Evolutionary conservation across 768 basidiomycete species (phyloP).

Genomic region (Tulasnella sp.): DNA sequence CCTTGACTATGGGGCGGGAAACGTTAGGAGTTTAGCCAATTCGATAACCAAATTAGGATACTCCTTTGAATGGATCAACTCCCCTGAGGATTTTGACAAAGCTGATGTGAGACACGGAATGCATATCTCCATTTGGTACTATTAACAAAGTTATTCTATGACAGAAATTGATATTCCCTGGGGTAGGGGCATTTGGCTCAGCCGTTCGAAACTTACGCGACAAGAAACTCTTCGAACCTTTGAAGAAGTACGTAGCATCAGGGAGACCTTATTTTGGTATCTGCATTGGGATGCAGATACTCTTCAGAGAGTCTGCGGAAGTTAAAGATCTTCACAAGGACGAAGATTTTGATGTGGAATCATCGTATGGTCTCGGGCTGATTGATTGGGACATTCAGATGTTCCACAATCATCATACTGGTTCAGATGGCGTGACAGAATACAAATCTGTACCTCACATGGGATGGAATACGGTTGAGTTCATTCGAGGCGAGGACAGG

Average conservation of each 20-base stretch:
- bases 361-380: constrained; percentile 45
- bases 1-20: constrained; percentile 95
- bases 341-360: background rate
- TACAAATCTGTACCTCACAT: constrained; percentile 90
- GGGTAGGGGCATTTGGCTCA: constrained; percentile 85
- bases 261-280: constrained; percentile 95
- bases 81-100: constrained; percentile 66
- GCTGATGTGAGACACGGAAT: constrained; percentile 56
- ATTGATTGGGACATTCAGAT: constrained; percentile 69
- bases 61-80: constrained; percentile 76
- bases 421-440: background rate
- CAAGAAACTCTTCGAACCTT: constrained; percentile 65
- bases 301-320: constrained; percentile 79
- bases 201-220: constrained; percentile 64
- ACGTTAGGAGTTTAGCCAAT: constrained; percentile 87
- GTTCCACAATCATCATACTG: constrained; percentile 44
- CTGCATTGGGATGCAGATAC: constrained; percentile 96
- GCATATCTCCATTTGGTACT: constrained; percentile 1
- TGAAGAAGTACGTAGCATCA: constrained; percentile 67
- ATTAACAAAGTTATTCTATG: background rate
- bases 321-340: constrained; percentile 27
- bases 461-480: constrained; percentile 81
- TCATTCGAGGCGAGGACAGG: constrained; percentile 29
- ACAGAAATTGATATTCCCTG: constrained; percentile 94
- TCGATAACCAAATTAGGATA: constrained; percentile 74